These are phyloP conservation scores for Fusarium oxysporum DNA, from an alignment of 2,329 filamentous ascomycete species.

Conservation along the genomic window DNA sequence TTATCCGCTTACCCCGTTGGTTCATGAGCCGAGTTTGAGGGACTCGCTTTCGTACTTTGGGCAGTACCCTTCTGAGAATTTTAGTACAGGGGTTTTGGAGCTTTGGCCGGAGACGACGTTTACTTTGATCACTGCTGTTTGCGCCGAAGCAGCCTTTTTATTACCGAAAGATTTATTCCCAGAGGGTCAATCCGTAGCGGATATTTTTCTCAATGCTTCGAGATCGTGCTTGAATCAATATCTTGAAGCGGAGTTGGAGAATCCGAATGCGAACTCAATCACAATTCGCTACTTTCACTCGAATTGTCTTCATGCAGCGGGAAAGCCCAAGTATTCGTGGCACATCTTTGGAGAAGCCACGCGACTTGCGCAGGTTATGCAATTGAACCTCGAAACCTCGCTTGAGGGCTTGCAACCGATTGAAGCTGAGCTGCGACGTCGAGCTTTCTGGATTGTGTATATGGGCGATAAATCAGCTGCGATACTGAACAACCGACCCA, in stretches of 20 bases:
- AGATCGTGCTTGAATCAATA: conserved; percentile 53
- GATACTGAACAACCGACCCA: conserved; percentile 55
- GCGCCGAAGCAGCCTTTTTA: conserved; percentile 56
- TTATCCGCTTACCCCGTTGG: conserved; percentile 55
- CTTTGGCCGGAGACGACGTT: conserved; percentile 54
- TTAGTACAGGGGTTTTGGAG: conserved; percentile 34
- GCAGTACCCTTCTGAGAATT: conserved; percentile 21
- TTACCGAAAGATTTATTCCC: conserved; percentile 55
- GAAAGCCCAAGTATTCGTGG: conserved; percentile 58
- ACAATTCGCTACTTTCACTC: conserved; percentile 59
- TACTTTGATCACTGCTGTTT: conserved; percentile 58
- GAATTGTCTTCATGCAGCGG: conserved; percentile 57
- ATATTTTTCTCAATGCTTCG: conserved; percentile 55
- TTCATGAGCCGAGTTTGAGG: conserved; percentile 56
- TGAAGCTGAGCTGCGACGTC: conserved; percentile 53
- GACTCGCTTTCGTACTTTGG: conserved; percentile 51
- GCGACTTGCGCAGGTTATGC: conserved; percentile 56
- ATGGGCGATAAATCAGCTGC: conserved; percentile 56
- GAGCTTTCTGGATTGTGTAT: conserved; percentile 55
- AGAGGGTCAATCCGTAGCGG: conserved; percentile 51
- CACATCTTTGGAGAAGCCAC: conserved; percentile 59
- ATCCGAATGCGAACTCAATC: conserved; percentile 56
- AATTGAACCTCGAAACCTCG: conserved; percentile 55
- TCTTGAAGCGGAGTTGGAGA: conserved; percentile 56
- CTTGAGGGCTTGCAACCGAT: conserved; percentile 50